Evolutionary conservation across 1,284 basidiomycete genomes (phyloP).

Genomic region (Tremellales sp.): DNA sequence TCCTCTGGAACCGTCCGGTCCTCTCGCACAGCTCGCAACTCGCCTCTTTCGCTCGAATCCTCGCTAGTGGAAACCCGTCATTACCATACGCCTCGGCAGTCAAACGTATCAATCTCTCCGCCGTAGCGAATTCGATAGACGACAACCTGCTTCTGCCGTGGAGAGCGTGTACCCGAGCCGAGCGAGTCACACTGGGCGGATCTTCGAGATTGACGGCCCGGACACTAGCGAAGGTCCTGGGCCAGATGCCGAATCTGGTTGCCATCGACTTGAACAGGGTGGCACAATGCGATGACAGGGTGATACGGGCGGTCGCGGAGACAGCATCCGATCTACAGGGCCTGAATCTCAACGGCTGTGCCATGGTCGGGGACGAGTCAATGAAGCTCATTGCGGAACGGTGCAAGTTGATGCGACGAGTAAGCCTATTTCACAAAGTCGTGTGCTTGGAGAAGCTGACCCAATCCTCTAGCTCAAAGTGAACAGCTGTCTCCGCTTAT

Average conservation of each 20-base stretch:
- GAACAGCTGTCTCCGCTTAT: slow-evolving; percentile 68
- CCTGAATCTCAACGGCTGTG: slow-evolving; percentile 85
- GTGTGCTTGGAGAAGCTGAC: not conserved
- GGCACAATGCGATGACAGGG: slow-evolving; percentile 62
- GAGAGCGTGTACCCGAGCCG: slow-evolving; percentile 72
- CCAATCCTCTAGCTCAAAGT: slow-evolving; percentile 67
- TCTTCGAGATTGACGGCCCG: slow-evolving; percentile 69
- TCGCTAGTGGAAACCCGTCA: slow-evolving; percentile 53
- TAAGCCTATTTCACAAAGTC: slow-evolving; percentile 27
- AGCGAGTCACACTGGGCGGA: slow-evolving; percentile 85
- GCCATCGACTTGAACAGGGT: slow-evolving; percentile 85
- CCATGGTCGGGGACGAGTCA: slow-evolving; percentile 71
- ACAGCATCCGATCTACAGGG: slow-evolving; percentile 79
- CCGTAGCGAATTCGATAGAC: slow-evolving; percentile 65
- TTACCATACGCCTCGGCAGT: slow-evolving; percentile 88
- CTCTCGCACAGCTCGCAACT: slow-evolving; percentile 59
- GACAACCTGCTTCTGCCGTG: slow-evolving; percentile 76
- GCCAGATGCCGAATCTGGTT: slow-evolving; percentile 69
- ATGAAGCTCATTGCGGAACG: slow-evolving; percentile 69
- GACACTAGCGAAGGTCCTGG: slow-evolving; percentile 65
- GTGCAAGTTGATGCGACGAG: slow-evolving; percentile 68
- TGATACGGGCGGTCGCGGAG: slow-evolving; percentile 66
- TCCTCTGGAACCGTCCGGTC: slow-evolving; percentile 89
- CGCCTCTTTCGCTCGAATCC: slow-evolving; percentile 24
- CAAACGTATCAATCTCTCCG: slow-evolving; percentile 83